Percentiles rank a stretch among this genome's conserved stretches.
Evolutionary conservation across 2,329 filamentous ascomycete genomes (phyloP).

Genomic region (Neofusicoccum ribis): DNA sequence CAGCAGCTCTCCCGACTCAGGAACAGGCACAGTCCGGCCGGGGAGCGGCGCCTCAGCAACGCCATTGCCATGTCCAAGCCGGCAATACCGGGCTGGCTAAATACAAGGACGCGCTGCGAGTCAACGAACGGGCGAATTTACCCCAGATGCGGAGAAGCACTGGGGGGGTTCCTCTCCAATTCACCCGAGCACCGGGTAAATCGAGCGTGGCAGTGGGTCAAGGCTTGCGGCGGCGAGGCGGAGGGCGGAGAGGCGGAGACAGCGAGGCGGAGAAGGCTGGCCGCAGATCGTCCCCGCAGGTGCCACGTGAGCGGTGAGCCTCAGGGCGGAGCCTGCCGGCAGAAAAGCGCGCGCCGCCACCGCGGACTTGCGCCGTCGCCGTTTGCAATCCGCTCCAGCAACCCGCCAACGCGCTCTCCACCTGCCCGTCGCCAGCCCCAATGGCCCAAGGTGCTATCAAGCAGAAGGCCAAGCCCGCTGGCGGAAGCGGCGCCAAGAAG

Average conservation of each 20-base stretch:
- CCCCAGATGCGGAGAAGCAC: background rate
- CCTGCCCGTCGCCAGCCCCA: background rate
- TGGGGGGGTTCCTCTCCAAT: background rate
- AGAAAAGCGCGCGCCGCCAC: background rate
- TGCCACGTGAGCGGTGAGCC: background rate
- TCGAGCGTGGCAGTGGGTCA: background rate
- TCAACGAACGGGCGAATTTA: slow-evolving; percentile 3
- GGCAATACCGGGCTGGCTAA: slow-evolving; percentile 11
- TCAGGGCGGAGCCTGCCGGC: background rate
- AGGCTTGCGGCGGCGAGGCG: background rate
- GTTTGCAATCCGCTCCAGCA: background rate
- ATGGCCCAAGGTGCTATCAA: slow-evolving; percentile 55
- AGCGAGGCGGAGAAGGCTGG: background rate
- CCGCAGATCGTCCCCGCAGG: background rate
- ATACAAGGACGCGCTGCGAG: background rate
- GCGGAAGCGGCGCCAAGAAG: slow-evolving; percentile 4
- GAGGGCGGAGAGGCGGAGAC: background rate
- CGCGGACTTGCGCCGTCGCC: background rate
- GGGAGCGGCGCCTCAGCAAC: background rate
- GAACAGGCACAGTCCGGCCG: background rate
- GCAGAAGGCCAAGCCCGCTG: slow-evolving; percentile 37
- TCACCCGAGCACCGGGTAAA: slow-evolving; percentile 13
- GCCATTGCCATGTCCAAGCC: background rate
- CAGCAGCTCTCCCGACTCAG: background rate
- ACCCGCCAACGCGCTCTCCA: no score